Conservation (phyloP, 2,329 filamentous ascomycete species). For the Tolypocladium nubicola region DNA sequence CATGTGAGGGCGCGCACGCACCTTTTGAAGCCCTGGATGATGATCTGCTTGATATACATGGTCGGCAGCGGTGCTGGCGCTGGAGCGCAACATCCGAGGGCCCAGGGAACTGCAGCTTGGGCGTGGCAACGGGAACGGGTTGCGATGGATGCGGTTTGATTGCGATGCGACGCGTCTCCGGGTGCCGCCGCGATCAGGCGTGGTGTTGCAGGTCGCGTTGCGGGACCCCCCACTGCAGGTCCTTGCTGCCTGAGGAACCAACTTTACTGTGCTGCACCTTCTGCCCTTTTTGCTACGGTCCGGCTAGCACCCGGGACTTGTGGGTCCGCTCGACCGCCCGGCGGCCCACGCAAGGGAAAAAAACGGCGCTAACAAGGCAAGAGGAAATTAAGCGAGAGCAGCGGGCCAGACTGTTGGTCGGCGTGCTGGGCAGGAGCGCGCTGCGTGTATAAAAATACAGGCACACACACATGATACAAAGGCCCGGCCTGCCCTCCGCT, state of each 20-base stretch:
- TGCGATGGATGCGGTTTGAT: constrained; percentile 1
- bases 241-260: constrained; percentile 13
- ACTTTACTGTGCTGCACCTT: not conserved
- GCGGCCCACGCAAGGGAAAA: not conserved
- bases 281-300: not conserved
- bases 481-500: constrained; percentile 32
- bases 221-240: constrained; percentile 4
- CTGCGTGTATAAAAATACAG: constrained; percentile 35
- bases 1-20: constrained; percentile 26
- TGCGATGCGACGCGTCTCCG: constrained; percentile 10
- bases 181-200: constrained; percentile 3
- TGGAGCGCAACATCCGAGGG: constrained; percentile 24
- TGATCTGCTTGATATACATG: constrained; percentile 99
- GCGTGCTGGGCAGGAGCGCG: constrained; percentile 8
- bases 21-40: constrained; percentile 99
- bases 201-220: constrained; percentile 11
- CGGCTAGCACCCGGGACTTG: not conserved
- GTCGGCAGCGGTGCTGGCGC: constrained; percentile 28
- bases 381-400: constrained; percentile 26
- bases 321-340: not conserved
- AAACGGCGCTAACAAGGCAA: constrained; percentile 20
- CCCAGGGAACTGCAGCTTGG: constrained; percentile 13
- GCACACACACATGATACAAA: constrained; percentile 31
- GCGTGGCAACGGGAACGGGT: constrained; percentile 1
- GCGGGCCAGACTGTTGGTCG: constrained; percentile 23